Evolutionary conservation across 371 early-diverging fungal species (phyloP).

Genomic region (Synchytrium microbalum): DNA sequence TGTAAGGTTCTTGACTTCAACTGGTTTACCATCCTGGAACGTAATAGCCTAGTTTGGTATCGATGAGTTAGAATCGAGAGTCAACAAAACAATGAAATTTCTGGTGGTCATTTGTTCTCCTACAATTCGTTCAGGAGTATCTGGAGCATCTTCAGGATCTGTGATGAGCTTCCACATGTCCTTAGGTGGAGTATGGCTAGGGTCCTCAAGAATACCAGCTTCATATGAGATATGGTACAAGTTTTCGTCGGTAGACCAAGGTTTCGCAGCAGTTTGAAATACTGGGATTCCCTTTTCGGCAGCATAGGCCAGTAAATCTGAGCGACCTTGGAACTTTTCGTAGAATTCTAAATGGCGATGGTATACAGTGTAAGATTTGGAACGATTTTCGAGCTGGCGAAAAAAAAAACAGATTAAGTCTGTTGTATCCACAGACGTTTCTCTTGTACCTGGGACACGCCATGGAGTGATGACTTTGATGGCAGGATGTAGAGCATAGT

Average conservation of each 20-base stretch:
- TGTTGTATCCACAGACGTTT: too few species aligned
- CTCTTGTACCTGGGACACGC: constrained; percentile 85
- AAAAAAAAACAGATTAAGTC: constrained; percentile 3
- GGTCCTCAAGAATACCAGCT: constrained; percentile 92
- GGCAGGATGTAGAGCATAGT: constrained; percentile 85
- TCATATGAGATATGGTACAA: constrained; percentile 96
- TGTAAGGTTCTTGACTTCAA: constrained; percentile 74
- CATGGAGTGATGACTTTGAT: constrained; percentile 96
- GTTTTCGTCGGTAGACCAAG: constrained; percentile 99
- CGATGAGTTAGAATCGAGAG: neutral
- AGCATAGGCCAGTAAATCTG: constrained; percentile 86
- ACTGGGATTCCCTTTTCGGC: constrained; percentile 87
- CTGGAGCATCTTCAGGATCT: constrained; percentile 90
- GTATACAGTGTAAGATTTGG: neutral
- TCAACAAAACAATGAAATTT: constrained; percentile 2
- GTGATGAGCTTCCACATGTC: constrained; percentile 98
- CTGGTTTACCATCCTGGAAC: constrained; percentile 83
- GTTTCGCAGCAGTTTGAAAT: constrained; percentile 89
- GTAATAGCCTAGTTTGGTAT: constrained; percentile 42
- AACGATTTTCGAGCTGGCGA: neutral
- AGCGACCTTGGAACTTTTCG: constrained; percentile 88
- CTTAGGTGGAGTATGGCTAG: constrained; percentile 84
- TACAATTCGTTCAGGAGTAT: constrained; percentile 86
- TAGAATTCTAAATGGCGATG: constrained; percentile 62
- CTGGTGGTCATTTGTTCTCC: too few species aligned